Base-by-base conservation (phyloP, 306 rosid genomes). In the Casuarina glauca region DNA sequence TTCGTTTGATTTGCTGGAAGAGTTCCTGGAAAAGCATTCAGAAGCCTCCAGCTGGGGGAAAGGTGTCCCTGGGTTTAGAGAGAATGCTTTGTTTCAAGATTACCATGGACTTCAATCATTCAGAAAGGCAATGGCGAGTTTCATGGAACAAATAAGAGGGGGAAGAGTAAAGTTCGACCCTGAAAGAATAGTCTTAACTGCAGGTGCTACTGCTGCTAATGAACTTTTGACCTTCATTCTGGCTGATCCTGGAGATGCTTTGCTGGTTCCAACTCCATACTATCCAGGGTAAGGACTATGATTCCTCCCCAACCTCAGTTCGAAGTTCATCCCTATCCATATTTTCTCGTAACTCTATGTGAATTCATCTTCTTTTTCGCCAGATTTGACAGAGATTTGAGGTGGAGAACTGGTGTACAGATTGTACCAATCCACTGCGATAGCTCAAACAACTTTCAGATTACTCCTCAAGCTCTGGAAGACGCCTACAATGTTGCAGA, bases 161-260 rank as follows among this genome's bases (percentile, higher is more conserved):
- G 88, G 90, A 1, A 86, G 86, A 80, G 97, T 86, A 7, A 93
- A 84, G 67, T 93, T 93, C 81, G 91, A 93, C 70, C 88, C 89
- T 35, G 67, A 79, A 19, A 85, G 97, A 80, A 45, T 95, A 0
- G 99, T 95, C 55, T 86, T 95, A 55, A 93, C 99, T 49, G 99
- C 99, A 8, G 99, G 99, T 36, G 99, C 97, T 10, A 95, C 99
- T 17, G 99, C 99, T 0, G 97, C 97, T 42, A 95, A 93, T 72
- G 99, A 95, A 52, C 97, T 95, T 38, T 77, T 95, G 48, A 95
- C 97, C 26, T 91, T 95, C 89, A 90, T 93, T 63, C 82, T 95
- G 0, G 99, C 99, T 1, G 82, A 95, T 77, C 96, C 97, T 0
- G 97, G 99, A 2, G 99, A 95, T 66, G 93, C 97, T 62, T 77